Evolutionary conservation across 169 alveolate species (phyloP), one percentile per base, ranked within the genome.

Genomic region (Cryptosporidium baileyi): DNA sequence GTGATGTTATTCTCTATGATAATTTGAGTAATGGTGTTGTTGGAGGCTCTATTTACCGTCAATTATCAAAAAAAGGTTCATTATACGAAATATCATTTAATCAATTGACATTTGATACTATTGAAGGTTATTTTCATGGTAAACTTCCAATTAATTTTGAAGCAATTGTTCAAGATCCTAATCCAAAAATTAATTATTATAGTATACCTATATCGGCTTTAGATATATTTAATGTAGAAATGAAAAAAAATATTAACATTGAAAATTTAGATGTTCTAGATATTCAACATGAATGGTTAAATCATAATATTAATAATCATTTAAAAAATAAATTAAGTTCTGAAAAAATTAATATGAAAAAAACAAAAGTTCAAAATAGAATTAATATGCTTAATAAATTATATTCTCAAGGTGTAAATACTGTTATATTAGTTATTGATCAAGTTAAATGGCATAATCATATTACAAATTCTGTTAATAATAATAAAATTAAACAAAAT

Each of bases 41-140:
- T 74, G 59, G 85, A 38, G 85, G 85, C 19, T 74, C 85, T 32
- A 74, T 74, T 13, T 74, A 74, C 38, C 65, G 85, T n/a, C 85
- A 74, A 30, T 17, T 74, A 74, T 17, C 32, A 19, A 26, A 57
- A 5, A 54, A 7, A 40, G 85, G 85, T 24, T 36, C 67, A 51
- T 19, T 74, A 2, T 74, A 38, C 9, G 85, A 74, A 19, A 54
- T 74, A 28, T 74, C 85, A 30, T 52, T 74, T 67, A 74, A 74
- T 34, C 34, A 54, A 26, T 57, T 74, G 54, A 74, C 85, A 24
- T 74, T 74, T 57, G 85, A 74, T 36, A 52, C 85, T 22, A 40
- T 54, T 22, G 85, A 74, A 4, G 85, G 85, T 15, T 57, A 74
- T n/a, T 54, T 36, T 54, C 40, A 51, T 17, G 67, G 85, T 6